Evolutionary conservation across 75 land plant genomes (phyloP).

Genomic region (Sequoia sempervirens): DNA sequence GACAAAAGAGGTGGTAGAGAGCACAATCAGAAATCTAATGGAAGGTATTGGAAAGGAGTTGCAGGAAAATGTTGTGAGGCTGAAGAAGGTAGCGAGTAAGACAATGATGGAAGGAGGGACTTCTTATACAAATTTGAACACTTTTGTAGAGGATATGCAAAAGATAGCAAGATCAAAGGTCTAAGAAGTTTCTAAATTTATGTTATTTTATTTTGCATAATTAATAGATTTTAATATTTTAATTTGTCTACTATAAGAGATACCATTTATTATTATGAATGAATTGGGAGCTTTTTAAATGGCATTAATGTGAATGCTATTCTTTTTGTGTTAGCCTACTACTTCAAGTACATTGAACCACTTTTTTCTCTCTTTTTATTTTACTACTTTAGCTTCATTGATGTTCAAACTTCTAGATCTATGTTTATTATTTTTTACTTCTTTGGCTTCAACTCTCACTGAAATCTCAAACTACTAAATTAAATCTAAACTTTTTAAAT

Average conservation of each 20-base stretch:
- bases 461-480: not conserved
- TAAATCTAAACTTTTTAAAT: no score
- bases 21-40: not conserved
- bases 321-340: no score
- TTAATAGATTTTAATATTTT: no score
- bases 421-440: not conserved
- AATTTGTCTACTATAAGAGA: no score
- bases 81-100: not conserved
- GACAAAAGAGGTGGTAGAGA: conserved; percentile 4
- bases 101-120: not conserved
- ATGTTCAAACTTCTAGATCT: no score
- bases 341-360: no score
- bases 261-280: no score
- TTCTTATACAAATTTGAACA: not conserved
- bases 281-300: no score
- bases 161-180: not conserved
- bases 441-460: no score
- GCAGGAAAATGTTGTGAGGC: not conserved
- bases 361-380: no score
- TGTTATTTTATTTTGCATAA: not conserved
- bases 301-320: no score
- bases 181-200: not conserved
- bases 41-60: not conserved
- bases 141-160: not conserved
- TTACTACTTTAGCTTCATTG: no score